Conservation (phyloP, 2,329 filamentous ascomycete genomes). For the Ascochyta lentis region DNA sequence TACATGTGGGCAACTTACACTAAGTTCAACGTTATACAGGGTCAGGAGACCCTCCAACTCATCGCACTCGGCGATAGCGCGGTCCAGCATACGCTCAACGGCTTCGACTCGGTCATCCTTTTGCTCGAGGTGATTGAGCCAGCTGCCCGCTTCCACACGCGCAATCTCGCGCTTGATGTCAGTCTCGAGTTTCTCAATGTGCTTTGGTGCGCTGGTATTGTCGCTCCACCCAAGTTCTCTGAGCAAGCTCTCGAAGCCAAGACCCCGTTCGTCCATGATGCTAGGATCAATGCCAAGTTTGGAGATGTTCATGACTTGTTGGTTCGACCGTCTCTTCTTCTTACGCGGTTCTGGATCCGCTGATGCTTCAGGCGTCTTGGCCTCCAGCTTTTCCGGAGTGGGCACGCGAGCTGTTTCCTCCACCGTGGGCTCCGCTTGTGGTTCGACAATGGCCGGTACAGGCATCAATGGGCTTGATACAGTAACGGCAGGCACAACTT, state of each 20-base stretch:
- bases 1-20: slow-evolving; percentile 62
- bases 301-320: slow-evolving; percentile 79
- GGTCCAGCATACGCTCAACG: slow-evolving; percentile 84
- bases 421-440: slow-evolving; percentile 18
- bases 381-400: slow-evolving; percentile 37
- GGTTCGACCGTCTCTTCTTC: slow-evolving; percentile 70
- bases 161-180: slow-evolving; percentile 89
- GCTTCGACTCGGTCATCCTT: slow-evolving; percentile 90
- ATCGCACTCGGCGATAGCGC: slow-evolving; percentile 92
- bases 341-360: slow-evolving; percentile 58
- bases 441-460: slow-evolving; percentile 20
- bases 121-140: slow-evolving; percentile 81
- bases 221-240: slow-evolving; percentile 91
- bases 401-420: slow-evolving; percentile 48
- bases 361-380: slow-evolving; percentile 12
- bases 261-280: slow-evolving; percentile 76
- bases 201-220: slow-evolving; percentile 74
- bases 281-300: slow-evolving; percentile 78
- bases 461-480: slow-evolving; percentile 42
- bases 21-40: slow-evolving; percentile 91
- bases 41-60: slow-evolving; percentile 94
- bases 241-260: slow-evolving; percentile 82
- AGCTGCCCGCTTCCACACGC: slow-evolving; percentile 89
- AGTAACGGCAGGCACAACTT: slow-evolving; percentile 44
- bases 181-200: slow-evolving; percentile 78